Base-by-base conservation (phyloP, 129 eudicot species). In the Escallonia rubra region DNA sequence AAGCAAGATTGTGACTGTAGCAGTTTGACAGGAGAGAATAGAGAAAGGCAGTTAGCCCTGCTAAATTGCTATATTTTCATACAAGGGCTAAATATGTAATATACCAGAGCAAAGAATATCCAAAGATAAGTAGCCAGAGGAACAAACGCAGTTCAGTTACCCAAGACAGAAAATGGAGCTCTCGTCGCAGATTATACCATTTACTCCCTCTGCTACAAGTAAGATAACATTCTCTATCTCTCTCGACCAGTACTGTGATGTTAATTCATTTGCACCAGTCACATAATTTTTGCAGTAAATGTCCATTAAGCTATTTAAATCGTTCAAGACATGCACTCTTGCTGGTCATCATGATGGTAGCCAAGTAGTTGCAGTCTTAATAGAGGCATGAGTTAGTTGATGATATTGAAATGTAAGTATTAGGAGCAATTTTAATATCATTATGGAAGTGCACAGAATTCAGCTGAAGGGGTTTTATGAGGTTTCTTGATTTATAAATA, bases 91-190 rank as follows among this genome's bases (percentile, higher is more conserved):
- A 23, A 23, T 23, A 23, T 23, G 34, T 23, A 23, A 23, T 23
- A 23, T 0, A 23, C 34, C 34, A 23, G 34, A 23, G 42, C 3
- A 41, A 4, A 42, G 45, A 15, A 43, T 8, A n/a, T 10, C 8
- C 16, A 52, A 61, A 45, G 59, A 71, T 50, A 63, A 70, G 55
- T 59, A 38, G 62, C 51, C 60, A 14, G n/a, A 53, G 59, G 59
- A 61, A 41, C 59, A 14, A 61, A 41, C 3, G 3, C 34, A 16
- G 5, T 46, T 8, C 45, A 63, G 34, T 57, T 5, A n/a, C 71
- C 39, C 49, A 23, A 50, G 34, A 4, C 34, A 23, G 34, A 67
- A 75, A 48, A 82, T 81, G 91, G 82, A 77, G 78, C 91, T 79
- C 41, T 67, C 78, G 61, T 41, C 76, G 71, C 76, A 71, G 66